Evolutionary conservation across 148 eudicot genomes (phyloP).

Genomic region (Rhododendron williamsianum): DNA sequence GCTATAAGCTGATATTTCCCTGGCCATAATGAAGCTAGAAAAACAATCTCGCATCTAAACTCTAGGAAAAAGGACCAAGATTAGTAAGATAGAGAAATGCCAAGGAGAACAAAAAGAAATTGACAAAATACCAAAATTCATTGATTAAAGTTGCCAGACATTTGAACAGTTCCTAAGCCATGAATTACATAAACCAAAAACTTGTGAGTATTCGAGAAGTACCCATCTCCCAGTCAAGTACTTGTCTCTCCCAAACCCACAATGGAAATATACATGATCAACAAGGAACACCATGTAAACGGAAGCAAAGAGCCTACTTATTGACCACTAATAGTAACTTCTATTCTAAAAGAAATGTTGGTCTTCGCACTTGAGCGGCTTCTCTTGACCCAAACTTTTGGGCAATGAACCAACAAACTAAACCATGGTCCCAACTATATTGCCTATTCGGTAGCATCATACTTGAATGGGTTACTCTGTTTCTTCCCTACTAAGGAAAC

Average conservation of each 20-base stretch:
- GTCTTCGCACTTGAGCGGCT: conserved; percentile 11
- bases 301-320: conserved; percentile 32
- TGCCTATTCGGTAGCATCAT: background rate
- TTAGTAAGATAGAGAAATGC: background rate
- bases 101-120: background rate
- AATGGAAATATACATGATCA: conserved; percentile 42
- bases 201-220: conserved; percentile 22
- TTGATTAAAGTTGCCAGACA: conserved; percentile 32
- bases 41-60: background rate
- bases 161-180: conserved; percentile 30
- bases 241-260: conserved; percentile 19
- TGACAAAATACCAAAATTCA: conserved; percentile 27
- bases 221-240: conserved; percentile 17
- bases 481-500: conserved; percentile 19
- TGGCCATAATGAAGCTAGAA: background rate
- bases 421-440: background rate
- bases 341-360: conserved; percentile 15
- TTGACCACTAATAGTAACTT: conserved; percentile 43
- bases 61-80: background rate
- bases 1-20: background rate
- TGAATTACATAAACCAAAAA: conserved; percentile 36
- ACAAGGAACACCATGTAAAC: conserved; percentile 28
- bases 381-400: background rate
- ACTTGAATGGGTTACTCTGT: conserved; percentile 21
- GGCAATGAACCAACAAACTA: conserved; percentile 6